Percentiles rank a stretch among this genome's conserved stretches.
These are phyloP conservation scores for Aspergillus sp. DNA, from an alignment of 2,329 filamentous ascomycete genomes.

Conservation along the genomic window DNA sequence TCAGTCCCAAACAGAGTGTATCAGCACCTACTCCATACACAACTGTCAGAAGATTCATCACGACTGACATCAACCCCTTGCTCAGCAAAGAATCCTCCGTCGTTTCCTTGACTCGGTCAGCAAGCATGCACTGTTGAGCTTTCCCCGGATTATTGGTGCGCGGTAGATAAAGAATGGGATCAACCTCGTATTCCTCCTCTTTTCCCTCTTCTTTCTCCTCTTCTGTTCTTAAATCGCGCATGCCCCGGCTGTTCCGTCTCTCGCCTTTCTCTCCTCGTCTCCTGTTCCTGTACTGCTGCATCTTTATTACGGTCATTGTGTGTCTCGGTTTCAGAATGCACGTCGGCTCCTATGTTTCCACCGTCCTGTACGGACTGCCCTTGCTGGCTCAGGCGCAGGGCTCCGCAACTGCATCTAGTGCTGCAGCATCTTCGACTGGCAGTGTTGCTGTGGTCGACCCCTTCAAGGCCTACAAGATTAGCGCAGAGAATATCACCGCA, in stretches of 20 bases:
- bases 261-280: slow-evolving; percentile 22
- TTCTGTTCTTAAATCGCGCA: slow-evolving; percentile 9
- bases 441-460: slow-evolving; percentile 16
- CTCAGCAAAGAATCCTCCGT: no score
- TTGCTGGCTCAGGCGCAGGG: slow-evolving; percentile 16
- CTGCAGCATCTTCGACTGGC: slow-evolving; percentile 4
- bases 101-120: not conserved
- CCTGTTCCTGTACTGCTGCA: slow-evolving; percentile 19
- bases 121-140: not conserved
- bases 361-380: slow-evolving; percentile 27
- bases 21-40: no score
- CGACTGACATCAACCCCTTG: no score
- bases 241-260: slow-evolving; percentile 18
- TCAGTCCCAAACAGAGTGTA: no score
- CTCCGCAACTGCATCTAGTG: slow-evolving; percentile 4
- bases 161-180: slow-evolving; percentile 4
- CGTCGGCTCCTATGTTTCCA: slow-evolving; percentile 25
- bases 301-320: slow-evolving; percentile 22
- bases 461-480: slow-evolving; percentile 39
- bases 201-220: slow-evolving; percentile 7
- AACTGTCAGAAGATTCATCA: not conserved
- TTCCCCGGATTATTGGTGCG: not conserved
- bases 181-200: slow-evolving; percentile 2
- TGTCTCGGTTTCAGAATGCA: slow-evolving; percentile 30
- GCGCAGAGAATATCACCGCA: slow-evolving; percentile 41